phyloP scores from a whole-genome alignment of 208 protist species.

The Crithidia sp. region DNA sequence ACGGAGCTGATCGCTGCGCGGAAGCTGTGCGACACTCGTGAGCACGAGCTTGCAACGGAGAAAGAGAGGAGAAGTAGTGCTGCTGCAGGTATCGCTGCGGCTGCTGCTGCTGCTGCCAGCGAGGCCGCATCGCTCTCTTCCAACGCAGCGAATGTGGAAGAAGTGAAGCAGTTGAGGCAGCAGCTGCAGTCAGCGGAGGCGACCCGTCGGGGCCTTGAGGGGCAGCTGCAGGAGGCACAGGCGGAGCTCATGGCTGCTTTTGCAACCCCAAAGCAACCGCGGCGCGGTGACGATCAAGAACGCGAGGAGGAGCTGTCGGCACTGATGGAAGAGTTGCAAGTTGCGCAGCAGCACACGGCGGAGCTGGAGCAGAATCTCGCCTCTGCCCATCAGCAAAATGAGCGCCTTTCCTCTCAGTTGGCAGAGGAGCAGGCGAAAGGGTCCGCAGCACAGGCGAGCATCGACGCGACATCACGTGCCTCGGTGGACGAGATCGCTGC shows the following conservation, averaged over 20 bases:
- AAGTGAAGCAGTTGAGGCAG: not conserved
- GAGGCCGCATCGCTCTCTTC: not conserved
- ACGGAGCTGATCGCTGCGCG: conserved; percentile 13
- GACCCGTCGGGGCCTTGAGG: conserved; percentile 3
- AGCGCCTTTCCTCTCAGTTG: conserved; percentile 53
- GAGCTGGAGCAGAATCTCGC: conserved; percentile 1
- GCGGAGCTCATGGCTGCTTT: not conserved
- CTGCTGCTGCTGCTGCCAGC: not conserved
- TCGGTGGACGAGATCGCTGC: not conserved
- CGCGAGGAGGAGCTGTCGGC: conserved; percentile 6
- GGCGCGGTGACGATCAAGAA: not conserved
- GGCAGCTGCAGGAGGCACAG: conserved; percentile 18
- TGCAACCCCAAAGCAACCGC: not conserved
- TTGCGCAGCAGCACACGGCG: conserved; percentile 9
- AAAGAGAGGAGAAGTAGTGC: not conserved
- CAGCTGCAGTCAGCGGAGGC: conserved; percentile 17
- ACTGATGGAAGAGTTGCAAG: not conserved
- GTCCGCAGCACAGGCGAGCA: conserved; percentile 26
- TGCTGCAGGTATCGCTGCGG: too few relatives aligned
- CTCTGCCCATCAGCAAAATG: conserved; percentile 24
- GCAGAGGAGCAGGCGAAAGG: conserved; percentile 56
- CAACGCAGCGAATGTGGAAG: not conserved
- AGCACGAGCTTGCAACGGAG: conserved; percentile 2
- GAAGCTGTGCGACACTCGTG: not conserved
- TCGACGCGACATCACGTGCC: not conserved